These are phyloP conservation scores for Fusarium fujikuroi DNA, from an alignment of 2,329 filamentous ascomycete species.

Conservation along the genomic window DNA sequence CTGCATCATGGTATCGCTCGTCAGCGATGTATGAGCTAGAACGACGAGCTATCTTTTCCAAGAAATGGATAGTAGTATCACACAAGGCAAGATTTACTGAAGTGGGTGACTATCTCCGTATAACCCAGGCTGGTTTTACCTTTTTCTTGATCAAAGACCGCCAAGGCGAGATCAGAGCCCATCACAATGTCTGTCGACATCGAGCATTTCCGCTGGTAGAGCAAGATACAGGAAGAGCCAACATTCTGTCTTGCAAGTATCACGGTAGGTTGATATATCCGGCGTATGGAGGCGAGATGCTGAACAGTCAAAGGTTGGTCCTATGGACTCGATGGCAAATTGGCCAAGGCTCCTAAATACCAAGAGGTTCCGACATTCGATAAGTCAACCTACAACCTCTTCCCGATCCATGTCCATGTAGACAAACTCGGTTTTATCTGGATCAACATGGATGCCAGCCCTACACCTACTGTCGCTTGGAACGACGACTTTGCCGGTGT, in stretches of 20 bases:
- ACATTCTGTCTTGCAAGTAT: not conserved
- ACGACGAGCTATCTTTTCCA: not conserved
- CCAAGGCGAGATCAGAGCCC: not conserved
- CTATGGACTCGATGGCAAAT: not conserved
- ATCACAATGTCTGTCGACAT: constrained; percentile 1
- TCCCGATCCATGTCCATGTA: not conserved
- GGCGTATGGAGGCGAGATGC: too few species aligned
- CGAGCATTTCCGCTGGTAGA: not conserved
- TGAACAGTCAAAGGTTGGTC: not conserved
- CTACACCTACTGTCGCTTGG: constrained; percentile 54
- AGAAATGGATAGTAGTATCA: not conserved
- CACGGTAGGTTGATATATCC: not conserved
- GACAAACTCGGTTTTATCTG: not conserved
- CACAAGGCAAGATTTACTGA: not conserved
- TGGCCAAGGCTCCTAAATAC: not conserved
- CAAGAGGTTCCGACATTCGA: not conserved
- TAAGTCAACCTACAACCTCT: not conserved
- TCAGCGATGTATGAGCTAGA: not conserved
- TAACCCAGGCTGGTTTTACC: not conserved
- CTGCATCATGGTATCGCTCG: not conserved
- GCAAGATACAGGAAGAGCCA: not conserved
- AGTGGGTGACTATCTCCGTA: not conserved
- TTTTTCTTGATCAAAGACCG: constrained; percentile 1
- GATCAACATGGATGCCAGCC: not conserved
- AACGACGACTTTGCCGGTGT: constrained; percentile 59